Evolutionary conservation across 2,329 filamentous ascomycete species (phyloP).

Genomic region (Penicillium sp.): DNA sequence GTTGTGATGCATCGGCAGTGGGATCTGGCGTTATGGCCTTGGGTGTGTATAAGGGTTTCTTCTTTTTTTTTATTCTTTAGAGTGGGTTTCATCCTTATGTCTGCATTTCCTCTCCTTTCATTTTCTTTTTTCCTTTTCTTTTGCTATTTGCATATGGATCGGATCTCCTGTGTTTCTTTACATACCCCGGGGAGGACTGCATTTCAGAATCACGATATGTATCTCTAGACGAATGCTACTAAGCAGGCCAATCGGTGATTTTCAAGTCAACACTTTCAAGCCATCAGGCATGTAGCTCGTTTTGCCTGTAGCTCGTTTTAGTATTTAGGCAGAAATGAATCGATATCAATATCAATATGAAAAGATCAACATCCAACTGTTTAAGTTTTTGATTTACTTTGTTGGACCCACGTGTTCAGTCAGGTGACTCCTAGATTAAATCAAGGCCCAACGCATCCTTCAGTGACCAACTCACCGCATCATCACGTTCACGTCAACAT

Average conservation of each 20-base stretch:
- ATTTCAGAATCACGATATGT: conserved; percentile 8
- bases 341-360: too few relatives aligned
- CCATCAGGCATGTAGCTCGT: neutral
- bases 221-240: conserved; percentile 6
- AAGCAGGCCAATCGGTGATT: neutral
- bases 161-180: neutral
- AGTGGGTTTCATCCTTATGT: neutral
- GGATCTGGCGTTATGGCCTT: neutral
- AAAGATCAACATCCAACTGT: too few relatives aligned
- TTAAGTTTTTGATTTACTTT: neutral
- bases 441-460: neutral
- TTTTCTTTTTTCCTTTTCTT: neutral
- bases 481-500: neutral
- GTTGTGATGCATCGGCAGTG: conserved; percentile 46
- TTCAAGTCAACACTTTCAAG: neutral
- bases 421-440: conserved; percentile 10
- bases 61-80: neutral
- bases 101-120: neutral
- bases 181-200: conserved; percentile 4
- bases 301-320: too few relatives aligned
- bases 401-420: neutral
- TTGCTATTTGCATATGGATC: conserved; percentile 1
- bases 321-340: too few relatives aligned
- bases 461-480: neutral
- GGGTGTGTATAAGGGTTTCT: conserved; percentile 6